Percentiles rank a stretch among this genome's conserved stretches.
These are phyloP conservation scores for Copromyces sp. DNA, from an alignment of 495 filamentous ascomycete genomes.

Conservation along the genomic window DNA sequence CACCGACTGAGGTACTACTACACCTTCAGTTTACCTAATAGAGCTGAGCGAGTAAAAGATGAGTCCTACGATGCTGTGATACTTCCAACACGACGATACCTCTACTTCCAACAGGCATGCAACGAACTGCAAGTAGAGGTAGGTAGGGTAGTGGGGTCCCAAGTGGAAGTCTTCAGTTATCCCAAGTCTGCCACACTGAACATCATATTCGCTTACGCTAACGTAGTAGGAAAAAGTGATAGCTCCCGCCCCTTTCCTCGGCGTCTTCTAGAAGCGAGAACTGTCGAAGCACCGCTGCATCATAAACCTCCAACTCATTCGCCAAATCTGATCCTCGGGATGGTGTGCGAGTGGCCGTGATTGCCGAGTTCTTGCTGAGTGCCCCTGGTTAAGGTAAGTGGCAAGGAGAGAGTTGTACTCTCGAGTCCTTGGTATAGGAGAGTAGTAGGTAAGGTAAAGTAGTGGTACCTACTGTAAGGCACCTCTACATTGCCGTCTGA, in stretches of 20 bases:
- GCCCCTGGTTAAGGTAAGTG: not conserved
- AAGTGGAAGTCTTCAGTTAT: not conserved
- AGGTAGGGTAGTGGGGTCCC: too few species aligned
- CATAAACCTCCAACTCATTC: not conserved
- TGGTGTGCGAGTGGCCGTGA: not conserved
- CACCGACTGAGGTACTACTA: too few species aligned
- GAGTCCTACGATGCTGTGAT: too few species aligned
- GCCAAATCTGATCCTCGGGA: not conserved
- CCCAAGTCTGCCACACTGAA: not conserved
- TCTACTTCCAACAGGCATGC: too few species aligned
- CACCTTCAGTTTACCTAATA: too few species aligned
- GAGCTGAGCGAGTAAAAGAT: too few species aligned
- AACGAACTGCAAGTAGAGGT: not conserved
- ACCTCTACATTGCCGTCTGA: not conserved
- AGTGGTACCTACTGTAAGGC: too few species aligned
- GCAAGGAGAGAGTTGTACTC: not conserved
- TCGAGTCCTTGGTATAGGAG: not conserved
- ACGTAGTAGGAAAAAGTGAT: not conserved
- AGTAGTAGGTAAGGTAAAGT: too few species aligned
- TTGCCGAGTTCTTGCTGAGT: not conserved
- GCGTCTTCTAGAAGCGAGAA: not conserved
- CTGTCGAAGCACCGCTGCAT: not conserved
- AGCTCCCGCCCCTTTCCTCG: not conserved
- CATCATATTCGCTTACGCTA: too few species aligned
- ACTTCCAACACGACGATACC: too few species aligned